Conservation (phyloP, 2,329 filamentous ascomycete species). For the Colletotrichum viniferum region DNA sequence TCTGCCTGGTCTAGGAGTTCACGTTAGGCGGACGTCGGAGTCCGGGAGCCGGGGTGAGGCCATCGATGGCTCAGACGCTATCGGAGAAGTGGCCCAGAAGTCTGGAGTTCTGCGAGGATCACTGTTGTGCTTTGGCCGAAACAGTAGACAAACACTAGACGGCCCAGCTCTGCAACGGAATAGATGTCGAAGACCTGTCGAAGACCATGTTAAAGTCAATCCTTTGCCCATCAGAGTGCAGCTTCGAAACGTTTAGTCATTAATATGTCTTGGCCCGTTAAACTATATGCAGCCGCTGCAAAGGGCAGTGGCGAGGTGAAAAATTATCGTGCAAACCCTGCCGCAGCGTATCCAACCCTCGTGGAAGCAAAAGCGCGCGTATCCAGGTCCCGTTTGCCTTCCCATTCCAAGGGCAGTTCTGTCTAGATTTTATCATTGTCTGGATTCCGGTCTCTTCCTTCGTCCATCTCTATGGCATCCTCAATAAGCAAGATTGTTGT, state of each 20-base stretch:
- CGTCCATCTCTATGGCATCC: not conserved
- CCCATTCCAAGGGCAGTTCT: slow-evolving; percentile 2
- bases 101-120: not conserved
- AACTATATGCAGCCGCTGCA: slow-evolving; percentile 5
- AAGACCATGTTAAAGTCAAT: not conserved
- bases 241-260: not conserved
- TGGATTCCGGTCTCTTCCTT: not conserved
- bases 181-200: not conserved
- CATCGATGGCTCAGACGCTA: not conserved
- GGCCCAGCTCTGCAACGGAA: not conserved
- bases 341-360: slow-evolving; percentile 9
- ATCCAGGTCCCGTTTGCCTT: not conserved
- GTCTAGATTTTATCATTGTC: slow-evolving; percentile 17
- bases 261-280: slow-evolving; percentile 4
- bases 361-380: not conserved
- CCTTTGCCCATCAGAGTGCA: not conserved
- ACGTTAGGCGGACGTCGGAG: not conserved
- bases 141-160: not conserved
- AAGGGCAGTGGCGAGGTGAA: not conserved
- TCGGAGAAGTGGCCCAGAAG: not conserved
- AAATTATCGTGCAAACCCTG: slow-evolving; percentile 8
- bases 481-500: not conserved
- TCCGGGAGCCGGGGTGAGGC: not conserved
- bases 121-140: not conserved
- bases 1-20: not conserved